Conservation (phyloP, 2,329 filamentous ascomycete species). For the Ophiostoma sp. region DNA sequence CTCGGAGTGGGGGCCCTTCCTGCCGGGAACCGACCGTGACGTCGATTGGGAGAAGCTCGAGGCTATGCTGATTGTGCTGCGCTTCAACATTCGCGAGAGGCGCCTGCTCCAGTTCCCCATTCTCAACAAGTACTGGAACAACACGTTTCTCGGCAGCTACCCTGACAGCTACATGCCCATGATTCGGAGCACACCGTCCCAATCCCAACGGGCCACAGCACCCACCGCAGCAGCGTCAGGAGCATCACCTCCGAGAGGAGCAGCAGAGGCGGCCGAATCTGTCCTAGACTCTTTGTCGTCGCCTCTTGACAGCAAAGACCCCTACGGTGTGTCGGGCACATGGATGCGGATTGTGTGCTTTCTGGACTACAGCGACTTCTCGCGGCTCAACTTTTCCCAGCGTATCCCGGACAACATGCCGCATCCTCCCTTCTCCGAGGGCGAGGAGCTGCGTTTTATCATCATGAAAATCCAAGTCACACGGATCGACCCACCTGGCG, state of each 20-base stretch:
- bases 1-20: slow-evolving; percentile 67
- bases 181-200: not conserved
- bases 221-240: not conserved
- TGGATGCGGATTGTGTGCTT: slow-evolving; percentile 56
- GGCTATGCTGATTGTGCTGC: slow-evolving; percentile 61
- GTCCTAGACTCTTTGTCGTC: not conserved
- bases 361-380: slow-evolving; percentile 66
- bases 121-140: slow-evolving; percentile 47
- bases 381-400: slow-evolving; percentile 62
- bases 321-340: slow-evolving; percentile 64
- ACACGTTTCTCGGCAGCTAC: slow-evolving; percentile 52
- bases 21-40: slow-evolving; percentile 52
- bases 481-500: slow-evolving; percentile 52
- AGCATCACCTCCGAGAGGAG: not conserved
- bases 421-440: slow-evolving; percentile 50
- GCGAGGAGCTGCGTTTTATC: slow-evolving; percentile 66
- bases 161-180: slow-evolving; percentile 43
- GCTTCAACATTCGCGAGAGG: slow-evolving; percentile 54
- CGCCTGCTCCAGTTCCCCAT: slow-evolving; percentile 40
- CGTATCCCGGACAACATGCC: slow-evolving; percentile 40
- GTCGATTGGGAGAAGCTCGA: slow-evolving; percentile 75
- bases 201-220: not conserved
- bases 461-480: slow-evolving; percentile 61
- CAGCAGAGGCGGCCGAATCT: not conserved
- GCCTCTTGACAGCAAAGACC: slow-evolving; percentile 52